Conservation (phyloP, 2,329 filamentous ascomycete genomes). For the Epichloe sylvatica region DNA sequence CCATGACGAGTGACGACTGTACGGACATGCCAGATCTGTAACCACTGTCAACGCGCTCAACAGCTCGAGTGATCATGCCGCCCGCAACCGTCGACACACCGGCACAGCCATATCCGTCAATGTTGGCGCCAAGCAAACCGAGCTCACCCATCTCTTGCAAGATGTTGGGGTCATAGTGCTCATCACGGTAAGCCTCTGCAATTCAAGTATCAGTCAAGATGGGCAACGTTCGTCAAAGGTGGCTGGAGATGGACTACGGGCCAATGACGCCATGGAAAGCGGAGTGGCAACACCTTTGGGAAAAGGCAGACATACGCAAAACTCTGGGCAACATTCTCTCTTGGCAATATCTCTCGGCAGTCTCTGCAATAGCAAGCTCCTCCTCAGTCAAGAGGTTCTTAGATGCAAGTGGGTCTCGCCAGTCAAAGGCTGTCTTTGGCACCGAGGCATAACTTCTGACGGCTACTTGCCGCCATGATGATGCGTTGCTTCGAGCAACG, state of each 20-base stretch:
- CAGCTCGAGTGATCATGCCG: slow-evolving; percentile 79
- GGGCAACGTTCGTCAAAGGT: slow-evolving; percentile 1
- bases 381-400: slow-evolving; percentile 75
- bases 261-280: background rate
- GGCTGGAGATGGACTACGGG: background rate
- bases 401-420: slow-evolving; percentile 74
- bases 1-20: slow-evolving; percentile 87
- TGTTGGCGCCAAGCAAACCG: slow-evolving; percentile 74
- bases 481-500: slow-evolving; percentile 12
- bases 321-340: slow-evolving; percentile 76
- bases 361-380: slow-evolving; percentile 78
- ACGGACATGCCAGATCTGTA: slow-evolving; percentile 91
- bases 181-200: slow-evolving; percentile 68
- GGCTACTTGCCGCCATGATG: slow-evolving; percentile 14
- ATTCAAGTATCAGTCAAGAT: background rate
- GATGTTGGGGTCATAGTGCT: slow-evolving; percentile 74
- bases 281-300: background rate
- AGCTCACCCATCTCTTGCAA: slow-evolving; percentile 85
- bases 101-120: slow-evolving; percentile 78
- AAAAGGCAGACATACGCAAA: slow-evolving; percentile 45
- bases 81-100: slow-evolving; percentile 77
- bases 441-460: slow-evolving; percentile 24
- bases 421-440: slow-evolving; percentile 50
- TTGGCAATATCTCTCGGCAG: slow-evolving; percentile 87
- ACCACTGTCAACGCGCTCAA: slow-evolving; percentile 81